phyloP scores from a whole-genome alignment of 1,139 yeast species.

The Spathaspora sp. region DNA sequence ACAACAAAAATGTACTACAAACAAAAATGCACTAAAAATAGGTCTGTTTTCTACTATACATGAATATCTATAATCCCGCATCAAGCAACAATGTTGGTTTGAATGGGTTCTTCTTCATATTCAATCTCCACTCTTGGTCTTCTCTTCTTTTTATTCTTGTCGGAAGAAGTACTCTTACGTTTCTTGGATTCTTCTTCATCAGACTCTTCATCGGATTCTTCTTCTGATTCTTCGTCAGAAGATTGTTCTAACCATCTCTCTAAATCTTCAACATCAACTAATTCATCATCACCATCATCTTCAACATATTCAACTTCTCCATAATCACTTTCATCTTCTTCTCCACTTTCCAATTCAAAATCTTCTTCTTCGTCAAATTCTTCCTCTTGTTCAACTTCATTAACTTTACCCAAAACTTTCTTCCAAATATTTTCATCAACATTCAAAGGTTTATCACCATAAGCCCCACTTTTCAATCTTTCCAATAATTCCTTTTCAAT shows the following conservation, averaged over 20 bases:
- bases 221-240: slow-evolving; percentile 41
- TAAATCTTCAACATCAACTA: slow-evolving; percentile 88
- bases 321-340: slow-evolving; percentile 61
- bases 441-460: slow-evolving; percentile 95
- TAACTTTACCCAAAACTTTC: slow-evolving; percentile 80
- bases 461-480: slow-evolving; percentile 94
- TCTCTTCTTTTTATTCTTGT: slow-evolving; percentile 44
- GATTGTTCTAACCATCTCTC: slow-evolving; percentile 86
- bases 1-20: too few relatives aligned
- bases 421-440: slow-evolving; percentile 97
- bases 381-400: slow-evolving; percentile 55
- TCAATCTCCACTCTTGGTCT: slow-evolving; percentile 82
- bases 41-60: background rate
- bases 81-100: slow-evolving; percentile 31
- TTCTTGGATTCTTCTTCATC: slow-evolving; percentile 26
- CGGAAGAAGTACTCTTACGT: slow-evolving; percentile 38
- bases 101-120: slow-evolving; percentile 56
- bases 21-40: too few relatives aligned
- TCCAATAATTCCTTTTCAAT: slow-evolving; percentile 93
- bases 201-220: slow-evolving; percentile 33
- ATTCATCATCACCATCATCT: slow-evolving; percentile 83
- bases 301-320: slow-evolving; percentile 86
- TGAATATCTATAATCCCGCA: slow-evolving; percentile 2
- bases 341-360: slow-evolving; percentile 56
- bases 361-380: slow-evolving; percentile 65